These are phyloP conservation scores for Epichloe uncinata DNA, from an alignment of 2,329 filamentous ascomycete genomes.

Conservation along the genomic window DNA sequence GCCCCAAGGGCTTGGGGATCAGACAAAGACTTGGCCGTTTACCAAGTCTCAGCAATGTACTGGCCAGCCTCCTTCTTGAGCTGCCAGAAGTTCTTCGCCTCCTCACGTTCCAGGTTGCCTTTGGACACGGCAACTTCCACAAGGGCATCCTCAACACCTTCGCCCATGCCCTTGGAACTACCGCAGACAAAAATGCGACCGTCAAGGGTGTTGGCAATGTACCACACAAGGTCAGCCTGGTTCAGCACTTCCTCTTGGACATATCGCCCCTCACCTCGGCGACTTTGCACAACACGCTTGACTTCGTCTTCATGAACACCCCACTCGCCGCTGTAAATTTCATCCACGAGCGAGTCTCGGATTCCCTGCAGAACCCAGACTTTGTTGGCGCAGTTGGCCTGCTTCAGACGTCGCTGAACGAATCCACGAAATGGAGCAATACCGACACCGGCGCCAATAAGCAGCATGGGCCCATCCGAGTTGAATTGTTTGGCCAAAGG, in stretches of 20 bases:
- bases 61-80: constrained; percentile 86
- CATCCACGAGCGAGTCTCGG: constrained; percentile 86
- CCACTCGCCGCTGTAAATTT: constrained; percentile 94
- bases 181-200: constrained; percentile 94
- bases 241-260: constrained; percentile 89
- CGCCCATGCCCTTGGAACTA: constrained; percentile 91
- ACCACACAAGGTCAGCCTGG: constrained; percentile 96
- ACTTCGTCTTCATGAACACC: constrained; percentile 83
- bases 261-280: constrained; percentile 68
- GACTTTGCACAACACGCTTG: constrained; percentile 68
- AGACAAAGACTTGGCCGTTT: constrained; percentile 4
- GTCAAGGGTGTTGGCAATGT: constrained; percentile 91
- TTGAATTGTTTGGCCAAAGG: constrained; percentile 85
- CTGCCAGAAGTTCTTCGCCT: constrained; percentile 79
- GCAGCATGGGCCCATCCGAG: constrained; percentile 89
- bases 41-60: constrained; percentile 82
- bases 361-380: constrained; percentile 94
- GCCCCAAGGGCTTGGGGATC: background rate
- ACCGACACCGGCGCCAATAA: constrained; percentile 92
- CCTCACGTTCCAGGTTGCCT: constrained; percentile 69
- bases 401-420: constrained; percentile 84
- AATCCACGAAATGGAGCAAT: constrained; percentile 97
- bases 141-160: constrained; percentile 80
- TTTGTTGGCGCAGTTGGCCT: constrained; percentile 93
- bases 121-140: constrained; percentile 87